Evolutionary conservation across 2,329 filamentous ascomycete species (phyloP), one percentile per base, ranked within the genome.

Genomic region (Ophiocordyceps camponoti-floridani): DNA sequence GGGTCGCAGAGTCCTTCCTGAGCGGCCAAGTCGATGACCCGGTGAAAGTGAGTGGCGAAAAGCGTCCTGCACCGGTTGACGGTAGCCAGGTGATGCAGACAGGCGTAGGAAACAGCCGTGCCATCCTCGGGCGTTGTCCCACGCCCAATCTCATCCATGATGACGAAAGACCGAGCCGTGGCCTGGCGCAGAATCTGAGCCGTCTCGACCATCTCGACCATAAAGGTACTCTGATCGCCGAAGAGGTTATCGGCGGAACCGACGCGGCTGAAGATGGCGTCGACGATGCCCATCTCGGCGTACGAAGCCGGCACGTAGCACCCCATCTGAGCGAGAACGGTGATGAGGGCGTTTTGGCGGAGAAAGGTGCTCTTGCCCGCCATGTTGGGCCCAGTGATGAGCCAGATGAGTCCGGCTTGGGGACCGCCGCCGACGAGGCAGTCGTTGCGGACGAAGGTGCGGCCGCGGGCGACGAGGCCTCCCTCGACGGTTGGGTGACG

Each of bases 191-290:
- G 71, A 44, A 98, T 98, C 26, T 82, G 73, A 2, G 89, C 88
- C 18, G 91, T 94, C 63, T 98, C 91, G 2, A 95, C 73, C 91
- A 98, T 98, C 65, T 98, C 91, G 1, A 96, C 86, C 91, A 98
- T 96, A 62, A 98, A 98, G 0, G 93, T 98, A 44, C 86, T 94
- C 61, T 96, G 88, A 64, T 94, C 84, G 43, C 79, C 77, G 65
- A 84, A 95, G n/a, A 98, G 70, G 58, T 94, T 89, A 60, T 98
- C 93, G 2, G 89, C 91, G 1, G 87, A 93, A 2, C 91, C 91
- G 19, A 93, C 82, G 57, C 91, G 84, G 57, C 82, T 91, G 66
- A 94, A 96, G 45, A 98, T 82, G 54, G 89, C 86, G 63, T 98
- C 91, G n/a, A 95, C 87, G 40, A 98, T 70, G 1, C 89, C 88